A percentile compares a stretch with the other conserved stretches of the same genome.
Conservation (phyloP, 345 rosid species). For the Lepidium africanum region DNA sequence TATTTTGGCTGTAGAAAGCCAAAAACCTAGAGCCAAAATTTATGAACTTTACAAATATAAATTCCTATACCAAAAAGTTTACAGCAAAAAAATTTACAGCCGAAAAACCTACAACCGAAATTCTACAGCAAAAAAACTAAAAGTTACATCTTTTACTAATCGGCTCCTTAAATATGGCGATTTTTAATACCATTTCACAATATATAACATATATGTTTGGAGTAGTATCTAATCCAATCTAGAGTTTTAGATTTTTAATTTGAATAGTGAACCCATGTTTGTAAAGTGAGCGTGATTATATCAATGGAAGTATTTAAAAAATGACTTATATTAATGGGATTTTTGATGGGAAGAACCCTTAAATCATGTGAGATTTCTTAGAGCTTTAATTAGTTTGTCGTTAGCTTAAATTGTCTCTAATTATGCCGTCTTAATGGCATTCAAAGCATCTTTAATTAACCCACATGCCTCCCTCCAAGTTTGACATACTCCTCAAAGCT, state of each 20-base stretch:
- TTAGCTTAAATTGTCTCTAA: conserved; percentile 20
- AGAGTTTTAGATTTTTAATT: neutral
- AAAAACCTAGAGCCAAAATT: too few relatives aligned
- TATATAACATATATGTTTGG: neutral
- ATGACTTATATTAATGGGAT: neutral
- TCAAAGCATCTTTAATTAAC: conserved; percentile 20
- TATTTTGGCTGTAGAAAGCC: too few relatives aligned
- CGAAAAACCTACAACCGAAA: too few relatives aligned
- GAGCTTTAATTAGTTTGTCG: conserved; percentile 22
- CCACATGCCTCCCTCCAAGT: conserved; percentile 13
- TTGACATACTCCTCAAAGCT: conserved; percentile 1
- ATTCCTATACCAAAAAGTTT: too few relatives aligned
- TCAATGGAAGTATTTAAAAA: neutral
- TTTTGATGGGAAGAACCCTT: conserved; percentile 10
- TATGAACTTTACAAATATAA: too few relatives aligned
- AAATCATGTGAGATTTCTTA: conserved; percentile 27
- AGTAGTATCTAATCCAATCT: neutral
- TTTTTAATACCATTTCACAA: neutral
- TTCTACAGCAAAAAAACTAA: too few relatives aligned
- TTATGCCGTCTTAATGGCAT: conserved; percentile 24
- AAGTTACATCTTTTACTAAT: too few relatives aligned
- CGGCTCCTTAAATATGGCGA: too few relatives aligned
- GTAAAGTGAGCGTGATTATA: neutral
- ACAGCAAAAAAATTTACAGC: too few relatives aligned
- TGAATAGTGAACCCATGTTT: conserved; percentile 1